These are phyloP conservation scores for Suhomyces vadensis DNA, from an alignment of 805 yeast species.

Conservation along the genomic window DNA sequence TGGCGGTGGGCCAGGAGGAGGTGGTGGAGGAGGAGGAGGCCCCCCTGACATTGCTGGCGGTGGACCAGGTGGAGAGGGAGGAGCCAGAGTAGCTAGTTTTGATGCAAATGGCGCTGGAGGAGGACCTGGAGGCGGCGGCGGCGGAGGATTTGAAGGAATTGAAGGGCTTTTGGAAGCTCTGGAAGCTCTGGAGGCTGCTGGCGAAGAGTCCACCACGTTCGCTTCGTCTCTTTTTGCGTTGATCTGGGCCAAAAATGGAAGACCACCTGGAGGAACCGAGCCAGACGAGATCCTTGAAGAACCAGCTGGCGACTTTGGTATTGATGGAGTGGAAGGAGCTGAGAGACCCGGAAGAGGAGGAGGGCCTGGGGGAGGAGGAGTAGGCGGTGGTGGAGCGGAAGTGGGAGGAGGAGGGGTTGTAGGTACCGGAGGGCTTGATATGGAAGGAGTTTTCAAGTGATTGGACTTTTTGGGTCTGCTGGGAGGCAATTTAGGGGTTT, in stretches of 20 bases:
- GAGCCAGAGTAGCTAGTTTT: conserved; percentile 3
- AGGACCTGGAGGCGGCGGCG: conserved; percentile 20
- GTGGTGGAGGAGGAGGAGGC: conserved; percentile 15
- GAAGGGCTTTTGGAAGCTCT: conserved; percentile 16
- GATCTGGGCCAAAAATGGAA: conserved; percentile 53
- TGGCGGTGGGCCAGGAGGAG: conserved; percentile 17
- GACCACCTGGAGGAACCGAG: conserved; percentile 32
- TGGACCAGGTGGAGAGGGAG: conserved; percentile 23
- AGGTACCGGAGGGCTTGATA: conserved; percentile 6
- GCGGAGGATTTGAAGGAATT: conserved; percentile 1
- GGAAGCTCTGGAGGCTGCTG: conserved; percentile 6
- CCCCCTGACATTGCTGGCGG: conserved; percentile 11
- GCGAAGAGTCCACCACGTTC: conserved; percentile 36
- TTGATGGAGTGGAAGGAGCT: conserved; percentile 12
- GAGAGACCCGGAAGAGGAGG: conserved; percentile 11
- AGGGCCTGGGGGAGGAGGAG: conserved; percentile 16
- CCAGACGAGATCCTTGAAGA: conserved; percentile 17
- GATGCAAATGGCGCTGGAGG: conserved; percentile 15
- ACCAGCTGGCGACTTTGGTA: conserved; percentile 7
- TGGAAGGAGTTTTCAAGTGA: conserved; percentile 25
- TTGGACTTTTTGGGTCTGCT: conserved; percentile 40
- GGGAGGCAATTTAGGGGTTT: conserved; percentile 40
- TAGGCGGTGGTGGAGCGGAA: conserved; percentile 15
- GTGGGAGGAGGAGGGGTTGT: conserved; percentile 21
- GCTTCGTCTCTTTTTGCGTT: conserved; percentile 50